Evolutionary conservation across 495 filamentous ascomycete species (phyloP), one percentile per base, ranked within the genome.

Genomic region (Daldinia grandis): DNA sequence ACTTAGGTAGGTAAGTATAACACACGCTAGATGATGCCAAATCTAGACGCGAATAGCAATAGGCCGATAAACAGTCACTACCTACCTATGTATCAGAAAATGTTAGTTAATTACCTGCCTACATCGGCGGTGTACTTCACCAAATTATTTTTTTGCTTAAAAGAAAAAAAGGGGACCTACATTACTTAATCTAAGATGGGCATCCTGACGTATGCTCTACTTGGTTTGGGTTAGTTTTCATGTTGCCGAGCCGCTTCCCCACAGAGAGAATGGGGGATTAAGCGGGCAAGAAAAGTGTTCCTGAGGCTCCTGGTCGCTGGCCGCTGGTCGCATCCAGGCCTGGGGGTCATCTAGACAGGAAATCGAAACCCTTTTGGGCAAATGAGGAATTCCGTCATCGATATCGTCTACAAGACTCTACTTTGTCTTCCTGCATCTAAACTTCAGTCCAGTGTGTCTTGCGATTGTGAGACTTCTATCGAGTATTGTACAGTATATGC

Each of bases 401-500:
- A 58, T 44, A 31, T 7, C 21, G 25, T 30, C 27, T 30, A 24
- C 49, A 12, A 53, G 30, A 53, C 25, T 53, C 49, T 53, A 30
- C 49, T 28, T 30, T 53, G 49, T 53, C 25, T 53, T 53, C 25
- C 9, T 53, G 58, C 51, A 15, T 67, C 54, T 40, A 27, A 59
- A 57, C 33, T 14, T n/a, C 17, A 14, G 53, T 44, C 49, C 37
- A 19, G 40, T 28, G 40, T 44, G 69, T 54, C 69, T 66, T 71
- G 63, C 63, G 58, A 71, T 63, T 58, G 33, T 71, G 59, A 50
- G 40, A 59, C 58, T 67, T 63, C 64, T 71, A 71, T 66, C 59
- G 64, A 68, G 33, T 67, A 68, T 60, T 68, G 40, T 64, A 72
- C 64, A 72, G 31, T 68, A 68, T 66, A 59, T 59, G 55, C 64